A percentile compares a stretch with the other conserved stretches of the same genome.
These are phyloP conservation scores for Hypholoma sublateritium DNA, from an alignment of 768 basidiomycete genomes.

Conservation along the genomic window DNA sequence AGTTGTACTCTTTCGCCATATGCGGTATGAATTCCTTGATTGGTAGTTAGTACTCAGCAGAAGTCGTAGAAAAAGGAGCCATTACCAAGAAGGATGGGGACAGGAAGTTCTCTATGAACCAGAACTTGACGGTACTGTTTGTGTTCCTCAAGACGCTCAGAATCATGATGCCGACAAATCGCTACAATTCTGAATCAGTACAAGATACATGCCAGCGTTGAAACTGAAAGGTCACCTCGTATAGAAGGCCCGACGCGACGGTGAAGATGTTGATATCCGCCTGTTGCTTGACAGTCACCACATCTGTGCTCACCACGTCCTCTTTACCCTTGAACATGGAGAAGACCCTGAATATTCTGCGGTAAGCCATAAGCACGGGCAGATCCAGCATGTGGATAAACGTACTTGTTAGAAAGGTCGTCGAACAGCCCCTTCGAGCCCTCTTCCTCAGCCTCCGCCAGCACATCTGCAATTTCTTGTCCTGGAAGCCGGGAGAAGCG, in stretches of 20 bases:
- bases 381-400: background rate
- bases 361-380: conserved; percentile 19
- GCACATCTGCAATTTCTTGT: conserved; percentile 81
- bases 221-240: conserved; percentile 65
- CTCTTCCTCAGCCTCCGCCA: conserved; percentile 45
- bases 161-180: conserved; percentile 98
- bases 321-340: conserved; percentile 41
- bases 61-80: conserved; percentile 8
- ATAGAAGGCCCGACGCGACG: conserved; percentile 93
- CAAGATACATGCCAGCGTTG: background rate
- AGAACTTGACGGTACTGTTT: conserved; percentile 94
- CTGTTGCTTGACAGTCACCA: conserved; percentile 39
- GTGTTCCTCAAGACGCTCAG: conserved; percentile 94
- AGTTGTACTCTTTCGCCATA: conserved; percentile 86
- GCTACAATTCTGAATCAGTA: conserved; percentile 42
- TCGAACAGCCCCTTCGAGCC: conserved; percentile 42
- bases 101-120: conserved; percentile 99
- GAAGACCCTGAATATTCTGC: conserved; percentile 33
- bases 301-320: conserved; percentile 19
- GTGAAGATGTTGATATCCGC: conserved; percentile 99
- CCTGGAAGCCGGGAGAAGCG: conserved; percentile 67
- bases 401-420: conserved; percentile 50
- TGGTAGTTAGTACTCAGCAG: background rate
- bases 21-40: conserved; percentile 90
- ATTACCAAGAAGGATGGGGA: conserved; percentile 93